A percentile compares a stretch with the other conserved stretches of the same genome.
Conservation (phyloP, 345 rosid species). For the Dovyalis caffra region DNA sequence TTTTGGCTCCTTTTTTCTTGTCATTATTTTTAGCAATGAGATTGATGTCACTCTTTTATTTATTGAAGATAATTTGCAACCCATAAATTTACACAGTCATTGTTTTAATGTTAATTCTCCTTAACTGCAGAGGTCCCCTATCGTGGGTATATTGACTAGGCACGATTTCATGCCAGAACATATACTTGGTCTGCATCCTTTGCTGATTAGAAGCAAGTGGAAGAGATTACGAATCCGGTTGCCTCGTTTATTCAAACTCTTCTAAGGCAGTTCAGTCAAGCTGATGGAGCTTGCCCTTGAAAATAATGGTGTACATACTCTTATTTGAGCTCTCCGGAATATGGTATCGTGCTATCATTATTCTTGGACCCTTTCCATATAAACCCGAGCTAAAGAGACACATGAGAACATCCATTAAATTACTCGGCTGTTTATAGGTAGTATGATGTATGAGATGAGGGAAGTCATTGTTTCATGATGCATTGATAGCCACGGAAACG, state of each 20-base stretch:
- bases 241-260: slow-evolving; percentile 26
- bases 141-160: slow-evolving; percentile 81
- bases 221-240: slow-evolving; percentile 62
- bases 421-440: background rate
- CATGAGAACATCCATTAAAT: background rate
- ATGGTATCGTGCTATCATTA: background rate
- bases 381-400: background rate
- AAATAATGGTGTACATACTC: slow-evolving; percentile 13
- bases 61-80: background rate
- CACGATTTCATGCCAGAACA: slow-evolving; percentile 97
- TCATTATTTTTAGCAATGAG: background rate
- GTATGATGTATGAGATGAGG: background rate
- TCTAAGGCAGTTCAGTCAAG: slow-evolving; percentile 11
- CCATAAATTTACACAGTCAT: too few species aligned
- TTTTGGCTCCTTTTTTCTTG: background rate
- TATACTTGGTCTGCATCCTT: slow-evolving; percentile 65
- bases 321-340: slow-evolving; percentile 5
- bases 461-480: background rate
- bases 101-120: background rate
- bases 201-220: slow-evolving; percentile 56
- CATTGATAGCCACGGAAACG: background rate
- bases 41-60: background rate
- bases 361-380: background rate
- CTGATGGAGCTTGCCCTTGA: background rate
- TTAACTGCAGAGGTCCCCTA: slow-evolving; percentile 63